Evolutionary conservation across 345 rosid genomes (phyloP).

Genomic region (Citrus mangshanensis): DNA sequence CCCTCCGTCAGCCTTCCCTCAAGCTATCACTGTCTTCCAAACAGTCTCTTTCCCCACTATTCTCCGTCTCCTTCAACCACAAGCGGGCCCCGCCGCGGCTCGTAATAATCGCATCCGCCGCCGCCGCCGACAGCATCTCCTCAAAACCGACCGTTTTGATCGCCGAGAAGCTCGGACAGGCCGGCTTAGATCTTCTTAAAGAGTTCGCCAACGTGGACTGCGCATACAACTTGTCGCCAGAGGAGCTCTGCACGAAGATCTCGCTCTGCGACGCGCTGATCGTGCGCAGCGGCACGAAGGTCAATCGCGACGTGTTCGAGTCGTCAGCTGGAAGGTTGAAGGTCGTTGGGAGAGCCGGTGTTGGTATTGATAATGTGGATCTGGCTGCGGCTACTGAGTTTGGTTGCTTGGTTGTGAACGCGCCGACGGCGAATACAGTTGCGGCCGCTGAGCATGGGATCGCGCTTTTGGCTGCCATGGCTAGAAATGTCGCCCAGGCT

Average conservation of each 20-base stretch:
- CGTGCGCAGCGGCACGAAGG: constrained; percentile 84
- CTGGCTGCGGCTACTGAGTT: constrained; percentile 88
- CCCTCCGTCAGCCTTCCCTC: constrained; percentile 29
- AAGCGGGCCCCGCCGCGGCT: constrained; percentile 22
- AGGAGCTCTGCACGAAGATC: constrained; percentile 90
- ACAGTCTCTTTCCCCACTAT: constrained; percentile 23
- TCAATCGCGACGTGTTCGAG: constrained; percentile 74
- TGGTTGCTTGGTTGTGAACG: constrained; percentile 87
- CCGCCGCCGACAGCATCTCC: constrained; percentile 26
- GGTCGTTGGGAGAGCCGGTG: constrained; percentile 96
- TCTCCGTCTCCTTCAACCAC: constrained; percentile 22
- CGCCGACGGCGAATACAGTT: constrained; percentile 88
- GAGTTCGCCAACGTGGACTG: constrained; percentile 74
- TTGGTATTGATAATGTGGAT: constrained; percentile 93
- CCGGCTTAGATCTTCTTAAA: constrained; percentile 59
- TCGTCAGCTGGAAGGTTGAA: constrained; percentile 71
- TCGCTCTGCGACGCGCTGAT: constrained; percentile 83
- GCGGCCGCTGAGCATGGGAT: constrained; percentile 96
- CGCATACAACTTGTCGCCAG: constrained; percentile 72
- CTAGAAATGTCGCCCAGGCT: constrained; percentile 83
- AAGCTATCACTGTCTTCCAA: constrained; percentile 29
- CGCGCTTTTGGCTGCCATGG: constrained; percentile 88
- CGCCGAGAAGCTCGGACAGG: constrained; percentile 85
- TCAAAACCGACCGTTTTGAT: constrained; percentile 77
- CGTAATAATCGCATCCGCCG: constrained; percentile 24